Evolutionary conservation across 495 filamentous ascomycete genomes (phyloP), one percentile per base, ranked within the genome.

Genomic region (Penicillium cinerascens): DNA sequence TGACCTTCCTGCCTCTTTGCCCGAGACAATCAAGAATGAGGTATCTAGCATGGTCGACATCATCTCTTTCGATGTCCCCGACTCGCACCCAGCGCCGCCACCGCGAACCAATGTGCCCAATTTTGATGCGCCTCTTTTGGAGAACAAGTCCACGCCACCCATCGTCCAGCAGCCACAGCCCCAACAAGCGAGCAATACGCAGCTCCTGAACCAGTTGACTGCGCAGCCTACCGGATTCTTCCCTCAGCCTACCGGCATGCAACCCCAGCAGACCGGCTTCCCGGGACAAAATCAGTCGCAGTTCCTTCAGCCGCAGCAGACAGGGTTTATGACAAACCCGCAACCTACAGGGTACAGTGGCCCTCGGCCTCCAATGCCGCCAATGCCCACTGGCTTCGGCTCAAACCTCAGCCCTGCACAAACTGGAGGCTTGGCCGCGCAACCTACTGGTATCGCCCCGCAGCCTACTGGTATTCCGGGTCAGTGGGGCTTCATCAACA

Each of bases 11-110:
- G 58, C 75, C 1, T 64, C 65, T 11, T 74, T 99, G 3, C 92
- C 95, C 0, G 92, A 97, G 37, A 86, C 81, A 37, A 84, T 97
- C 42, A 86, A 81, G 70, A 99, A 97, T 65, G 95, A 99, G 70
- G 95, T 99, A 25, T 97, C 92, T 9, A 95, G 95, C 63, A 97
- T 99, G 93, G 95, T 99, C 29, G 95, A 99, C 64, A 97, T 97
- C 39, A 99, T 99, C 56, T 96, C 92, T 17, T 97, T 97, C 67
- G 89, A 88, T 51, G 83, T 97, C 17, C 83, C 84, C 0, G 95
- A 98, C 58, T 87, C 92, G 15, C 78, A 72, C 16, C 81, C 86
- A 13, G 47, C 63, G 53, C 70, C 72, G 11, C 61, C 76, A 29
- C 63, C 76, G 16, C 72, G 71, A 50, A 85, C 77, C 33, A 96